These are phyloP conservation scores for Favolaschia claudopus DNA, from an alignment of 768 basidiomycete genomes.

Conservation along the genomic window DNA sequence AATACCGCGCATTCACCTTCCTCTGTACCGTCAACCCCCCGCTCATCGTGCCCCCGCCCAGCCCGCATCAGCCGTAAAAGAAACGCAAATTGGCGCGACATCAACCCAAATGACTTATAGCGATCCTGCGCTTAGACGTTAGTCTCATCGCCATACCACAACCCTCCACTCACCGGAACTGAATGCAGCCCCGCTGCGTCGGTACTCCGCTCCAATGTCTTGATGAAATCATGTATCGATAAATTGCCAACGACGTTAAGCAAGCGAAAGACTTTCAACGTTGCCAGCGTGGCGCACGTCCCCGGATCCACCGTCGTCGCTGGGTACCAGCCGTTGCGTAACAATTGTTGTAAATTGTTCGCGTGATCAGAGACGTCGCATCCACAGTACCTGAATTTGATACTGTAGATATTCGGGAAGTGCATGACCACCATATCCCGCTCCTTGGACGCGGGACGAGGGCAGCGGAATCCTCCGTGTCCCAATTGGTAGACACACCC, in stretches of 20 bases:
- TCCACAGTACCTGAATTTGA: background rate
- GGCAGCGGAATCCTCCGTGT: background rate
- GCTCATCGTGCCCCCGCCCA: slow-evolving; percentile 31
- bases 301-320: slow-evolving; percentile 4
- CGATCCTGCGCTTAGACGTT: too few relatives aligned
- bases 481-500: too few relatives aligned
- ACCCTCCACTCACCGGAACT: too few relatives aligned
- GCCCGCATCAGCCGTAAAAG: too few relatives aligned
- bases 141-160: too few relatives aligned
- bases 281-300: slow-evolving; percentile 1
- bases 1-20: slow-evolving; percentile 35
- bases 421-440: background rate
- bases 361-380: background rate
- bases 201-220: slow-evolving; percentile 3
- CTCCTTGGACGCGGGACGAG: background rate
- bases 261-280: background rate
- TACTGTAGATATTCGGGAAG: background rate
- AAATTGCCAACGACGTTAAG: slow-evolving; percentile 6
- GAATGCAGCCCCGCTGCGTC: too few relatives aligned
- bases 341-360: too few relatives aligned
- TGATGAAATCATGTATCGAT: slow-evolving; percentile 9
- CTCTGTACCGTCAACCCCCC: slow-evolving; percentile 26
- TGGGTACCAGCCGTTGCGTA: slow-evolving; percentile 15
- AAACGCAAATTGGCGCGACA: too few relatives aligned
- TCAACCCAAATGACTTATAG: too few relatives aligned